Conservation (phyloP, 345 rosid genomes). For the Eucalyptus polyanthemos region DNA sequence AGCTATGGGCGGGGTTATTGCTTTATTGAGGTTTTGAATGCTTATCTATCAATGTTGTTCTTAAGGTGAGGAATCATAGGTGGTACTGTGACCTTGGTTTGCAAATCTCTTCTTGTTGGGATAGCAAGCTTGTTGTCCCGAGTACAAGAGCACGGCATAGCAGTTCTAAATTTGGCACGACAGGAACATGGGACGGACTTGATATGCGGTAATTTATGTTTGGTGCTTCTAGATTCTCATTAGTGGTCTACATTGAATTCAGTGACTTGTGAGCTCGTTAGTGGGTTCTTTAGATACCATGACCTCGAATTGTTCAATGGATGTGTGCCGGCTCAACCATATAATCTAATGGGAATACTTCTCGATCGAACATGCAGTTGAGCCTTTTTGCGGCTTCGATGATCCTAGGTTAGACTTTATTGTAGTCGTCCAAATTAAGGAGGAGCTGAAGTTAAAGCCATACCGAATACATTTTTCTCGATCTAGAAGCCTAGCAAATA, state of each 20-base stretch:
- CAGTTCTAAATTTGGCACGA: background rate
- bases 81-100: background rate
- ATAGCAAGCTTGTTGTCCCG: background rate
- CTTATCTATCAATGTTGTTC: background rate
- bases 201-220: background rate
- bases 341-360: background rate
- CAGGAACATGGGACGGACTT: background rate
- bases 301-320: background rate
- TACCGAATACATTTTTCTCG: background rate
- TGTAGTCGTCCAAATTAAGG: background rate
- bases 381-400: background rate
- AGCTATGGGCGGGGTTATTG: background rate
- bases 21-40: background rate
- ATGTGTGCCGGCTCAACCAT: background rate
- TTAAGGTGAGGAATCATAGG: background rate
- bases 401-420: background rate
- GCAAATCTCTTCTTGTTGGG: background rate
- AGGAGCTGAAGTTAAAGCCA: background rate
- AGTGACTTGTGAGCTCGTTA: background rate
- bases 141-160: background rate
- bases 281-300: background rate
- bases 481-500: background rate
- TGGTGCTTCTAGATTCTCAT: background rate
- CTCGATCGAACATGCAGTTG: background rate
- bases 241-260: background rate